A percentile compares a stretch with the other conserved stretches of the same genome.
These are phyloP conservation scores for Rhododendron vialii DNA, from an alignment of 148 eudicot species.

Conservation along the genomic window DNA sequence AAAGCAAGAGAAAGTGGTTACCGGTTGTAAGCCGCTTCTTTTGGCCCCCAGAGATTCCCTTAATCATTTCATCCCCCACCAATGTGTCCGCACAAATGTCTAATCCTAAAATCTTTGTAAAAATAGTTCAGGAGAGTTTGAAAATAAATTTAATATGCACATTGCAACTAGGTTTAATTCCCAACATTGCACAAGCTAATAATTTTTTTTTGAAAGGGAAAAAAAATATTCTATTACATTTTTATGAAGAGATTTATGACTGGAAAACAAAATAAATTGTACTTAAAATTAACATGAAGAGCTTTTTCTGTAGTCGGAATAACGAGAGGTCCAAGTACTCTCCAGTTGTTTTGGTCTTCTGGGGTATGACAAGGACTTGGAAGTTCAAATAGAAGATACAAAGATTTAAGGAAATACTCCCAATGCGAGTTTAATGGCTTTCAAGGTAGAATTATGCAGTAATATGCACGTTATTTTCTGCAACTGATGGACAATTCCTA, in stretches of 20 bases:
- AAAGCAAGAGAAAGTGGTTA: constrained; percentile 21
- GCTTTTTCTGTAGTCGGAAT: neutral
- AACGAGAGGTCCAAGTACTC: neutral
- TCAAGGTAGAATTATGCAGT: neutral
- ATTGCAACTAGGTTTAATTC: neutral
- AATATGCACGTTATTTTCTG: constrained; percentile 1
- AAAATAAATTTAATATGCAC: neutral
- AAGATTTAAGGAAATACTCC: neutral
- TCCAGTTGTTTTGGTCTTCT: neutral
- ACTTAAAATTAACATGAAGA: neutral
- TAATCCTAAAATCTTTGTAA: constrained; percentile 80
- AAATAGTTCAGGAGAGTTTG: constrained; percentile 31
- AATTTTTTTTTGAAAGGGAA: too few relatives aligned
- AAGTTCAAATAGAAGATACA: neutral
- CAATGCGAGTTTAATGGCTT: neutral
- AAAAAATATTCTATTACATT: neutral
- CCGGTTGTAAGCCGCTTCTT: constrained; percentile 94
- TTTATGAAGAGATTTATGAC: neutral
- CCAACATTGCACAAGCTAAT: neutral
- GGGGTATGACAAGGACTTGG: neutral
- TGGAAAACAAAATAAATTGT: neutral
- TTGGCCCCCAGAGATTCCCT: constrained; percentile 98
- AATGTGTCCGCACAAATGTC: constrained; percentile 82
- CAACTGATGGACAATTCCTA: neutral
- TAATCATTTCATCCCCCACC: constrained; percentile 94